These are phyloP conservation scores for Heliamphora pulchella DNA, from an alignment of 179 eudicot genomes.

Conservation along the genomic window DNA sequence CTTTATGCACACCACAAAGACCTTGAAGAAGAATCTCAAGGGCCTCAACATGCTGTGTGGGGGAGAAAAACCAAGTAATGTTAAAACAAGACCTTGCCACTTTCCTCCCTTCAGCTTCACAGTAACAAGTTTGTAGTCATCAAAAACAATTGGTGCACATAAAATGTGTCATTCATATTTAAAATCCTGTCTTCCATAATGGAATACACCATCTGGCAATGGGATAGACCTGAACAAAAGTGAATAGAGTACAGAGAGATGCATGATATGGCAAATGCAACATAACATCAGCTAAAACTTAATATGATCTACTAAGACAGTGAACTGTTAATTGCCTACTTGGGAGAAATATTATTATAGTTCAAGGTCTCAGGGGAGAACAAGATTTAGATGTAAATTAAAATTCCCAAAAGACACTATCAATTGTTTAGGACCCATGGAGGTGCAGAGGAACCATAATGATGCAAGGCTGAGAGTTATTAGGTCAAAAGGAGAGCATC, in stretches of 20 bases:
- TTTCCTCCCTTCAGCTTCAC: too few species aligned
- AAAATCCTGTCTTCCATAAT: not conserved
- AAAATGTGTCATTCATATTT: not conserved
- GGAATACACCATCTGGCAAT: too few species aligned
- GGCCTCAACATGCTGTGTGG: conserved; percentile 88
- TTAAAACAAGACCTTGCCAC: not conserved
- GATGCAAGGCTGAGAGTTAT: not conserved
- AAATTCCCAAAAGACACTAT: not conserved
- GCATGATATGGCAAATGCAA: not conserved
- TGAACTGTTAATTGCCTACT: not conserved
- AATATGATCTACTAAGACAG: not conserved
- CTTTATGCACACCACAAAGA: conserved; percentile 71
- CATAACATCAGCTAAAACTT: not conserved
- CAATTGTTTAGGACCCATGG: not conserved
- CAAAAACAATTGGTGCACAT: too few species aligned
- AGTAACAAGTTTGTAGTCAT: not conserved
- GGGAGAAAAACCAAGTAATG: not conserved
- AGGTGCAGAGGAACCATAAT: not conserved
- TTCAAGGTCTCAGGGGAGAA: not conserved
- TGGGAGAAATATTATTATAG: not conserved
- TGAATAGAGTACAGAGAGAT: not conserved
- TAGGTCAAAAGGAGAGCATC: not conserved
- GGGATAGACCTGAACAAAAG: too few species aligned
- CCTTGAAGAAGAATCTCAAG: conserved; percentile 93
- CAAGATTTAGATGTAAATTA: not conserved